Base-by-base conservation (phyloP, 2,329 filamentous ascomycete species). In the Aspergillus udagawae region DNA sequence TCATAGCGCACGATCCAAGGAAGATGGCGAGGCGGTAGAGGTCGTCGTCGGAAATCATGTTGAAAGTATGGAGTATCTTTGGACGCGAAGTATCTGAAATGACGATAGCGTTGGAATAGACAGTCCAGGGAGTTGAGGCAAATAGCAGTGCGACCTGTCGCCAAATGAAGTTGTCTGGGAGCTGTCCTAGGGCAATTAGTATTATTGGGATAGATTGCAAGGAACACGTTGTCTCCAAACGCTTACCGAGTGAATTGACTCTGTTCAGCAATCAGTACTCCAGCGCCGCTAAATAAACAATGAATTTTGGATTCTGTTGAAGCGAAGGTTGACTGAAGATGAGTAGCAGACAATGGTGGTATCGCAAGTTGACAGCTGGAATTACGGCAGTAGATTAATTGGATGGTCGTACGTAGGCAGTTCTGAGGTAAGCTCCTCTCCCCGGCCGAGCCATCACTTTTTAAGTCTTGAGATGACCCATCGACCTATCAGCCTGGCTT, bases 11-110 rank as follows among this genome's bases (percentile, higher is more conserved):
- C 55, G 87, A 89, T 79, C 94, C 94, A 59, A 99, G 89, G 75
- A 97, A 93, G 74, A 97, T 87, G 75, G 94, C 92, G 29, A 99
- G 85, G 61, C 84, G 84, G 83, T 97, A 97, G 68, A 99, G 87
- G 64, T 94, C 87, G 74, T 83, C 80, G 85, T 99, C 94, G 73
- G 92, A 89, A 73, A 99, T 97, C 94, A 99, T 99, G 51, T 69
- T 90, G 80, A 55, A 55, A 38, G 42, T 17, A 38, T 14, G 12
- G 32, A 17, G 32, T 38, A 38, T 38, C 7, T 6, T 38, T 38
- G 14, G 17, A 38, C 14, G 32, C 5, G 32, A 17, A 38, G 14
- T 35, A 38, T 17, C 32, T 38, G 32, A 38, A 7, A 17, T 38
- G 32, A 35, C 32, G 2, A 14, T 38, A 38, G 32, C 6, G 32